These are phyloP conservation scores for Neofusicoccum kwambonambiense DNA, from an alignment of 2,329 filamentous ascomycete species.

Conservation along the genomic window DNA sequence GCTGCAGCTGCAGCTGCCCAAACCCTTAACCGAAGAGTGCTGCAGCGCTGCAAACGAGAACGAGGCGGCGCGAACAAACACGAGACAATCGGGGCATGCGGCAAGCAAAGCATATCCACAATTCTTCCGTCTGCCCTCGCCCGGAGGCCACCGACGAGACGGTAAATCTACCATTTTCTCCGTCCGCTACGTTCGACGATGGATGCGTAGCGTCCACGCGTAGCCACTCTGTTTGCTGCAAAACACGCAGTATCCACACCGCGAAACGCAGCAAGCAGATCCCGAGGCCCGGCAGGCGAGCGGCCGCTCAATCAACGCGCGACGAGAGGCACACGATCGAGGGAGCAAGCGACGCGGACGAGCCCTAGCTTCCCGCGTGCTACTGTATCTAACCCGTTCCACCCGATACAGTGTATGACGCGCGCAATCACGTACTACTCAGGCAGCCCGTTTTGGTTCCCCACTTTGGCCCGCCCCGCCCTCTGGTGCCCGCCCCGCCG, in stretches of 20 bases:
- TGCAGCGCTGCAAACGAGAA: neutral
- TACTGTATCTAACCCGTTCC: neutral
- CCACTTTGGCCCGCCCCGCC: neutral
- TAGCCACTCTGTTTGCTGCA: too few species aligned
- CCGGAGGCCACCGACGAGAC: neutral
- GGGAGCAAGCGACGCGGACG: neutral
- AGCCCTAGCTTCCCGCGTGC: neutral
- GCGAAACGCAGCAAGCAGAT: too few species aligned
- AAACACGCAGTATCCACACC: too few species aligned
- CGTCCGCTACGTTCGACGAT: conserved; percentile 12
- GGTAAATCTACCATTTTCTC: neutral
- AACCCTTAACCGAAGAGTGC: neutral
- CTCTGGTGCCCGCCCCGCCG: neutral
- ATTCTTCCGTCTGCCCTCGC: neutral
- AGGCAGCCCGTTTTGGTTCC: neutral
- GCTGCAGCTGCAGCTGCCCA: too few species aligned
- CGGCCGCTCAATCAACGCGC: neutral
- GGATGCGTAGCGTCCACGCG: too few species aligned
- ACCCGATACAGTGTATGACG: neutral
- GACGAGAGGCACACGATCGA: neutral
- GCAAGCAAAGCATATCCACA: neutral
- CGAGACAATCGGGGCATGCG: neutral
- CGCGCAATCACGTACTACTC: too few species aligned
- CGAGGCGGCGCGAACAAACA: neutral
- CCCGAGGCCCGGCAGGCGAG: too few species aligned